Evolutionary conservation across 352 stramenopile species (phyloP).

Genomic region (Phytopythium litorale): DNA sequence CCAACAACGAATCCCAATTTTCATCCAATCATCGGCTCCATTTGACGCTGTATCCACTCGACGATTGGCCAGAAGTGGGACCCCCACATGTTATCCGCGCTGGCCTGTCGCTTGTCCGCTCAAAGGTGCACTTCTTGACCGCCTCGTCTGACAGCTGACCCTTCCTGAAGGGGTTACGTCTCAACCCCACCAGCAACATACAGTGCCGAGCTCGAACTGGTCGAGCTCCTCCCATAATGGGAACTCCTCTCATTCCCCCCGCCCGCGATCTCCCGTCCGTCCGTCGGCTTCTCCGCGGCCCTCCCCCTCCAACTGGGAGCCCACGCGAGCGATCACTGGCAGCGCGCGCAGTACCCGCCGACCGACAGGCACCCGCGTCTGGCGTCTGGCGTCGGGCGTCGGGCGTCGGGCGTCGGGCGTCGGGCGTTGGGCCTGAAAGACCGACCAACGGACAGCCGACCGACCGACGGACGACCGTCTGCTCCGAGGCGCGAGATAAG

Average conservation of each 20-base stretch:
- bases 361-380: no score
- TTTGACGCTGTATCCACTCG: background rate
- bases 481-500: background rate
- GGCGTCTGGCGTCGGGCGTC: no score
- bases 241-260: background rate
- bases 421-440: no score
- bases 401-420: no score
- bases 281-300: background rate
- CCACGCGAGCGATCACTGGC: no score
- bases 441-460: no score
- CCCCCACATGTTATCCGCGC: background rate
- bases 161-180: background rate
- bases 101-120: background rate
- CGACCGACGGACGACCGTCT: background rate
- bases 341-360: no score
- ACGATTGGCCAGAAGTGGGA: background rate
- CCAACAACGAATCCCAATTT: background rate
- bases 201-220: background rate
- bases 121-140: background rate
- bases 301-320: no score
- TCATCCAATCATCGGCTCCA: slow-evolving; percentile 1
- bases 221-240: background rate
- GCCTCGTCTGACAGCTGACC: slow-evolving; percentile 2
- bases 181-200: background rate
- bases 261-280: background rate